Evolutionary conservation across 495 filamentous ascomycete genomes (phyloP), one percentile per base, ranked within the genome.

Genomic region (Beverwykella pulmonaria): DNA sequence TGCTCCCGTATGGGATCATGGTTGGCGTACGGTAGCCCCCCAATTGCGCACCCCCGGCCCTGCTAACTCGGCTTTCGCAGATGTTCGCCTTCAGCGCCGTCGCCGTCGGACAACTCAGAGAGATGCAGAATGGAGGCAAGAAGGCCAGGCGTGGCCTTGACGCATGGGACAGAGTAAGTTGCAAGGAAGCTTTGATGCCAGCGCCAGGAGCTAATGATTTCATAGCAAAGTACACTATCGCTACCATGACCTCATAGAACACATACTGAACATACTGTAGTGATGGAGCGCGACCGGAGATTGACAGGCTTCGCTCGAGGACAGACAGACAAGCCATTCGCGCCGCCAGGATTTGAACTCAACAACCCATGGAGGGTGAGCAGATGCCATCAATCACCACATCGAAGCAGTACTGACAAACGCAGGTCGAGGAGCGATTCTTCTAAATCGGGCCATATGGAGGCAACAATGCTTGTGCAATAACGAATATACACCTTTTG

Each of bases 281-380:
- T 99, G 95, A 97, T 98, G 92, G 89, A 97, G 62, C 86, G 94
- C 73, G 94, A 99, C 75, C 81, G 88, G 70, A 84, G 94, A 74
- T 83, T 99, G 75, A 99, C 94, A 53, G 94, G 94, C 65, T 84
- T 76, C 53, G 71, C 89, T 72, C 84, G 95, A 80, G 95, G 92
- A 41, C 94, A 99, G 77, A 89, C 87, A 69, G 90, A 93, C 78
- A 88, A 87, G 53, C 81, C 86, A 53, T 75, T 81, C 62, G 94
- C 94, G 36, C 95, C 94, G 17, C 79, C 83, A 44, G 93, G 92
- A 36, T 99, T 95, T 81, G 93, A 97, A 73, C 70, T 97, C 72
- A 97, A 88, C 84, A 97, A 97, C 78, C 90, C 92, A 29, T 99
- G 95, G 95, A 93, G 86, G 84, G 89, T 91, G 83, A 53, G 81